Evolutionary conservation across 2,329 filamentous ascomycete species (phyloP).

Genomic region (Pyrenochaeta sp.): DNA sequence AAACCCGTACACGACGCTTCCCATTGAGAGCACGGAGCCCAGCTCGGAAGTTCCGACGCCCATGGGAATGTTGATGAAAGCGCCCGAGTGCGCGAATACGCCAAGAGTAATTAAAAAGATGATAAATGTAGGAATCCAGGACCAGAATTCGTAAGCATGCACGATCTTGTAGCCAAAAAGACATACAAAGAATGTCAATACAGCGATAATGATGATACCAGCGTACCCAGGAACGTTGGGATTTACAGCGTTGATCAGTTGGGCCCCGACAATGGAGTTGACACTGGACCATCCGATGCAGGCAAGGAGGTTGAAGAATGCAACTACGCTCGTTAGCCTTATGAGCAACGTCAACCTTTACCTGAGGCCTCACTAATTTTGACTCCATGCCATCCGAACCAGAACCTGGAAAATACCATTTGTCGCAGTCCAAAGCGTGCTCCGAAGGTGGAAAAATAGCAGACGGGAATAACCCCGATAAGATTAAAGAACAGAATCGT

Average conservation of each 20-base stretch:
- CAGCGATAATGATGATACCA: constrained; percentile 76
- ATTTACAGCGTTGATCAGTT: constrained; percentile 79
- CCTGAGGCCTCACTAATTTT: constrained; percentile 58
- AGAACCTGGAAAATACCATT: constrained; percentile 82
- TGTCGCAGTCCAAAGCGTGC: constrained; percentile 78
- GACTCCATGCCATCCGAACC: constrained; percentile 75
- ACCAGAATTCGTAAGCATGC: constrained; percentile 78
- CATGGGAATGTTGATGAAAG: constrained; percentile 71
- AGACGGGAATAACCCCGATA: constrained; percentile 75
- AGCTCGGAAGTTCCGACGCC: constrained; percentile 66
- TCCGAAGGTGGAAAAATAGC: constrained; percentile 80
- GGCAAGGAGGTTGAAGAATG: constrained; percentile 74
- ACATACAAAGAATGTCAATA: constrained; percentile 73
- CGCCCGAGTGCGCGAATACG: constrained; percentile 71
- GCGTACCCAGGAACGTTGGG: constrained; percentile 73
- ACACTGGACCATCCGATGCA: constrained; percentile 79
- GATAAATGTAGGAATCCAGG: constrained; percentile 76
- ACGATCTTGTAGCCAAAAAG: constrained; percentile 80
- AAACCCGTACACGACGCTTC: constrained; percentile 72
- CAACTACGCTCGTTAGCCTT: constrained; percentile 50
- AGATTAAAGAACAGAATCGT: constrained; percentile 79
- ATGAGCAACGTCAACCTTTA: neutral
- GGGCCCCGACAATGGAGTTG: constrained; percentile 81
- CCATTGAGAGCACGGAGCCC: constrained; percentile 70
- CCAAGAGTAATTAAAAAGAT: constrained; percentile 77